These are phyloP conservation scores for Malus hybrid DNA, from an alignment of 331 rosid genomes.

Conservation along the genomic window DNA sequence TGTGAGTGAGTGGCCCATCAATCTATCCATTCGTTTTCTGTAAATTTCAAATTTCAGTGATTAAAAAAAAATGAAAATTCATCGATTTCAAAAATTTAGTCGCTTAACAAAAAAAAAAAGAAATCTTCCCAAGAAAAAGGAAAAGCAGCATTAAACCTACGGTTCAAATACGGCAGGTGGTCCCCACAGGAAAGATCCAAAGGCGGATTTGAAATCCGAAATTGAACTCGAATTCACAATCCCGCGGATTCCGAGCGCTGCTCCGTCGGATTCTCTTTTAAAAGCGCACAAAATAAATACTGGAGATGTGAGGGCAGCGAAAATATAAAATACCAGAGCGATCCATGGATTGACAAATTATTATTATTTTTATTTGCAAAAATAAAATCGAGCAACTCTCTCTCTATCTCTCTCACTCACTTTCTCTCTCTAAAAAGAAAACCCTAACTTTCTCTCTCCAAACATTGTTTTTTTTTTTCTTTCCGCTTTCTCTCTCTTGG, in stretches of 20 bases:
- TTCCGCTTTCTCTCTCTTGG: conserved; percentile 5
- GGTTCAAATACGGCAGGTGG: conserved; percentile 20
- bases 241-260: conserved; percentile 40
- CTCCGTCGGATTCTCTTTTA: conserved; percentile 23
- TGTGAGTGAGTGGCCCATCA: too few species aligned
- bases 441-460: conserved; percentile 48
- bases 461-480: background rate
- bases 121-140: background rate
- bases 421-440: conserved; percentile 20
- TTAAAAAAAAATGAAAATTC: too few species aligned
- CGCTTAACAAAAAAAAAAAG: background rate
- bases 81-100: too few species aligned
- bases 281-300: conserved; percentile 14
- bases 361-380: background rate
- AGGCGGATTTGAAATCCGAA: conserved; percentile 37
- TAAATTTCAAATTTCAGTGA: too few species aligned
- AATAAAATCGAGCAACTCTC: conserved; percentile 8
- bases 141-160: background rate
- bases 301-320: background rate
- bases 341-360: too few species aligned
- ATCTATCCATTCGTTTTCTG: too few species aligned
- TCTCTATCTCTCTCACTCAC: background rate
- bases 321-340: background rate
- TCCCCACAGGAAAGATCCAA: conserved; percentile 16
- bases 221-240: conserved; percentile 39